Base-by-base conservation (phyloP, 768 basidiomycete species). In the Agaricus sinodeliciosus region DNA sequence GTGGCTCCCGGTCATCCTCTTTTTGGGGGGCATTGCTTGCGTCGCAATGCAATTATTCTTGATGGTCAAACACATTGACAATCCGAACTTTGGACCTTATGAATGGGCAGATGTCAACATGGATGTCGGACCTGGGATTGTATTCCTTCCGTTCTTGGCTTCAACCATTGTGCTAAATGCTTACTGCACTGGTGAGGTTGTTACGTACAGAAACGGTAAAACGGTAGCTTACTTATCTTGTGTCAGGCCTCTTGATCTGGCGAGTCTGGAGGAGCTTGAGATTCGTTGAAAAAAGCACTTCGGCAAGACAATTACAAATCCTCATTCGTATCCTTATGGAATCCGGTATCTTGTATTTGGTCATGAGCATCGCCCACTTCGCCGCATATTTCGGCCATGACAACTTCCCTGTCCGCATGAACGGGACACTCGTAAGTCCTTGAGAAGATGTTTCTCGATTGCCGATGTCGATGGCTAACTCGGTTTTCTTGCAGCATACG, bases 131-230 rank as follows among this genome's bases (percentile, higher is more conserved):
- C 48, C 54, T 15, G 48, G 54, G 1, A 42, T 43, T 18, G 43
- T 55, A 25, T 27, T 55, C 22, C 49, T 40, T 13, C 54, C 42
- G 1, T 55, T 55, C 48, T 49, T 48, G 54, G 54, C 41, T 9
- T 49, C 54, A 8, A 35, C 47, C 3, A 25, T 39, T 13, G 45
- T 48, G 12, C 39, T 48, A 3, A 48, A 48, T 7, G 35, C 40
- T 15, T 54, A 54, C n/a, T 45, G 43, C 9, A 54, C 52, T 3
- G 15, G 52, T 47, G 7, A 12, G 52, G 26, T 1, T 37, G 9
- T 25, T 11, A 9, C 3, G 16, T 11, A 9, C 3, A 34, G n/a
- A 35, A 46, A 4, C 9, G 28, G 9, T 35, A 31, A 39, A 15
- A 13, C 37, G 13, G 37, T 39, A 22, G 13, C 13, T 27, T 28